Conservation (phyloP, 495 filamentous ascomycete genomes). For the Apiosordaria backusii region DNA sequence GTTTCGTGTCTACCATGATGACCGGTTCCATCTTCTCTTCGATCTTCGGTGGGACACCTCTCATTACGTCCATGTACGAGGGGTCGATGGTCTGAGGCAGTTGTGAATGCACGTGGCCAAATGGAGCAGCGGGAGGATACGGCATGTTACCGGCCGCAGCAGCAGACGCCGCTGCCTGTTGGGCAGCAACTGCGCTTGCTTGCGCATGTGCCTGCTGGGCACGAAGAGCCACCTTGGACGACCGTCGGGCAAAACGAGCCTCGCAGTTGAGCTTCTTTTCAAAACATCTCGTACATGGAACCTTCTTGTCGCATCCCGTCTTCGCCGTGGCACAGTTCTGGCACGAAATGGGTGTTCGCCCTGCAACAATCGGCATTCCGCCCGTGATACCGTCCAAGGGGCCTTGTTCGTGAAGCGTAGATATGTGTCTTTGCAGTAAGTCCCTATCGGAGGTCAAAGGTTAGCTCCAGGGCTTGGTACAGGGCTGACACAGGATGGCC, state of each 20-base stretch:
- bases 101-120: conserved; percentile 21
- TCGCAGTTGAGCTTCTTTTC: conserved; percentile 56
- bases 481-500: neutral
- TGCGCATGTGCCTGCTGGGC: conserved; percentile 27
- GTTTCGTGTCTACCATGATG: conserved; percentile 27
- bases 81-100: conserved; percentile 27
- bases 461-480: conserved; percentile 18
- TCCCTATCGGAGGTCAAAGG: conserved; percentile 41
- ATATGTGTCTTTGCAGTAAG: conserved; percentile 56
- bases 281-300: conserved; percentile 57
- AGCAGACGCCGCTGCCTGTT: neutral
- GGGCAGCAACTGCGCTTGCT: conserved; percentile 21
- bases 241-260: conserved; percentile 53
- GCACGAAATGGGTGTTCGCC: conserved; percentile 54
- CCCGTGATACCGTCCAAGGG: conserved; percentile 41
- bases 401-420: conserved; percentile 48
- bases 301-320: conserved; percentile 65
- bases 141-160: neutral
- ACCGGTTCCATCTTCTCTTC: conserved; percentile 21
- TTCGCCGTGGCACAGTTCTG: conserved; percentile 58
- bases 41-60: conserved; percentile 21
- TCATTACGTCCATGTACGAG: conserved; percentile 39
- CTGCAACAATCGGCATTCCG: conserved; percentile 33
- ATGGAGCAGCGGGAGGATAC: conserved; percentile 11
- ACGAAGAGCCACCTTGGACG: conserved; percentile 47